Percentiles rank a stretch among this genome's conserved stretches.
Evolutionary conservation across 805 yeast genomes (phyloP).

Genomic region (Metschnikowia santaceciliae): DNA sequence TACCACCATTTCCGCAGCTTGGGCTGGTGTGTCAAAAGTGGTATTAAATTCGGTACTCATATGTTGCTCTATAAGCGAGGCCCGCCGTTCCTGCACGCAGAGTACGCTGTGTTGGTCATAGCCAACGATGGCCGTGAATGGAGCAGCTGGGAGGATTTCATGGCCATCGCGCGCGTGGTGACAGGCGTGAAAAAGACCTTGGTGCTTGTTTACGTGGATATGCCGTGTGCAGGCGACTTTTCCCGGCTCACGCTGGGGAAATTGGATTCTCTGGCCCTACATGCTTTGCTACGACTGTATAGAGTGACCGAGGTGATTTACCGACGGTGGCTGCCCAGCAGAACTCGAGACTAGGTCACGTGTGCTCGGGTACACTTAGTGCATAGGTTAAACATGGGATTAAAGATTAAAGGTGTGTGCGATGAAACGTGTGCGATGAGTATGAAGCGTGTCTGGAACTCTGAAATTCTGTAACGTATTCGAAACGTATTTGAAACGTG

Average conservation of each 20-base stretch:
- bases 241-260: conserved; percentile 4
- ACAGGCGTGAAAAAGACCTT: conserved; percentile 83
- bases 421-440: too few relatives aligned
- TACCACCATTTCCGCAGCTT: conserved; percentile 83
- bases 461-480: too few relatives aligned
- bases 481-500: too few relatives aligned
- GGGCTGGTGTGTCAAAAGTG: conserved; percentile 94
- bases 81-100: conserved; percentile 95
- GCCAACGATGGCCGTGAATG: conserved; percentile 32
- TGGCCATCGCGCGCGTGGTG: conserved; percentile 72
- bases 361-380: not conserved
- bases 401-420: too few relatives aligned
- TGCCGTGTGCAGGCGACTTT: conserved; percentile 39
- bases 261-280: conserved; percentile 15
- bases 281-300: conserved; percentile 38
- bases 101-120: conserved; percentile 61
- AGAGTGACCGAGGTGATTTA: conserved; percentile 63
- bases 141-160: conserved; percentile 54
- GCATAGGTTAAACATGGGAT: too few relatives aligned
- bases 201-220: conserved; percentile 62
- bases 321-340: conserved; percentile 81
- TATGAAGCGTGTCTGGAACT: too few relatives aligned
- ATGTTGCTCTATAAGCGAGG: conserved; percentile 81
- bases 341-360: conserved; percentile 61
- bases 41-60: conserved; percentile 90